phyloP scores from a whole-genome alignment of 1,284 basidiomycete species.

The Clitocybe nebularis region DNA sequence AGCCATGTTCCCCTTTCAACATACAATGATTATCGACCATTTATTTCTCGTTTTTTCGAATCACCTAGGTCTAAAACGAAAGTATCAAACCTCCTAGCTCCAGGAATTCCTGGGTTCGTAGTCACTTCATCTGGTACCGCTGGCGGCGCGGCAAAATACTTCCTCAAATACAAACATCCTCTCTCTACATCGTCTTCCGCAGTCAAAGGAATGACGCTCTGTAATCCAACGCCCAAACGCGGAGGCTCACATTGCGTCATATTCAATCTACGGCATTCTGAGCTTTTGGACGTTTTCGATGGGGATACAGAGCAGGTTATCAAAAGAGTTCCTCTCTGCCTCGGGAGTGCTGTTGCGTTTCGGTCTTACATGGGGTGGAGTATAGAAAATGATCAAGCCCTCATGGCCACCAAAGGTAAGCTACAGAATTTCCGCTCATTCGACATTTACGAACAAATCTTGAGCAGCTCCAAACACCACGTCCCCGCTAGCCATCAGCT shows the following conservation, averaged over 20 bases:
- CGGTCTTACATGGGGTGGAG: slow-evolving; percentile 8
- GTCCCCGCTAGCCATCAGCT: slow-evolving; percentile 10
- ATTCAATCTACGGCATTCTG: slow-evolving; percentile 8
- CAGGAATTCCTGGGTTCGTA: slow-evolving; percentile 17
- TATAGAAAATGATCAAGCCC: slow-evolving; percentile 3
- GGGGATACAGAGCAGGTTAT: background rate
- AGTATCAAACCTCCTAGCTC: slow-evolving; percentile 13
- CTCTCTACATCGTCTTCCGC: slow-evolving; percentile 5
- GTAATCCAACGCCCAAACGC: background rate
- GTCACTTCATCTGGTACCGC: slow-evolving; percentile 19
- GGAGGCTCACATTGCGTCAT: slow-evolving; percentile 10
- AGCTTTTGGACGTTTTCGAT: slow-evolving; percentile 8
- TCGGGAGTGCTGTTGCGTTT: slow-evolving; percentile 8
- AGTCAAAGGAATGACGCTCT: slow-evolving; percentile 2
- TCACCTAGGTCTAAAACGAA: slow-evolving; percentile 3
- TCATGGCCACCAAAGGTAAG: slow-evolving; percentile 8
- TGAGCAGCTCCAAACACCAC: slow-evolving; percentile 6
- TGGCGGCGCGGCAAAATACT: slow-evolving; percentile 13
- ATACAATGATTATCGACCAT: slow-evolving; percentile 17
- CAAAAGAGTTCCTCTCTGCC: slow-evolving; percentile 8
- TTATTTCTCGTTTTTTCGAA: slow-evolving; percentile 11
- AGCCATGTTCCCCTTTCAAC: slow-evolving; percentile 12
- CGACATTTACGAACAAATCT: no score
- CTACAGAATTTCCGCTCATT: background rate
- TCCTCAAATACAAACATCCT: slow-evolving; percentile 16